Evolutionary conservation across 1,139 yeast species (phyloP).

Genomic region (Yamadazyma sp.): DNA sequence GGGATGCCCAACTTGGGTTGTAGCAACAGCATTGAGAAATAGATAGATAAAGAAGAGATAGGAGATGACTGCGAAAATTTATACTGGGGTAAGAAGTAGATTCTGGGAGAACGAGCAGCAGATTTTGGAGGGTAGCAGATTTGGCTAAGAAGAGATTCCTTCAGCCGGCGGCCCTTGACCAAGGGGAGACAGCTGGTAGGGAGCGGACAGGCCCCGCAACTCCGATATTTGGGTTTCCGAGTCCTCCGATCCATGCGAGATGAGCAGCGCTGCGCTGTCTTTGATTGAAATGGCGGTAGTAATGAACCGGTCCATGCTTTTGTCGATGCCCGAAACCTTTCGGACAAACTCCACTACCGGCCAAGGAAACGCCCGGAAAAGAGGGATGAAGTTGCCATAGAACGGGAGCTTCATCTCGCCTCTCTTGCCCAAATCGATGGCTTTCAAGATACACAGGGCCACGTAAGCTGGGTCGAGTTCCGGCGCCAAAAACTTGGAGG

Average conservation of each 20-base stretch:
- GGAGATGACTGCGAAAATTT: neutral
- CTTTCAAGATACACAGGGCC: conserved; percentile 57
- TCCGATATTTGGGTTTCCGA: too few species aligned
- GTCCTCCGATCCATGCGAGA: neutral
- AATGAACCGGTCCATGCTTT: conserved; percentile 46
- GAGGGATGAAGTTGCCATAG: conserved; percentile 71
- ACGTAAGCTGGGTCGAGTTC: conserved; percentile 67
- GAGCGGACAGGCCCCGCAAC: too few species aligned
- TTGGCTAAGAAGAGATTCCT: too few species aligned
- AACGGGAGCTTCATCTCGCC: conserved; percentile 75
- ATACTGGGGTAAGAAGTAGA: too few species aligned
- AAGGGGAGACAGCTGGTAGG: too few species aligned
- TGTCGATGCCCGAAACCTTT: conserved; percentile 61
- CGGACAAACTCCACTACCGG: conserved; percentile 59
- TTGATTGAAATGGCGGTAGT: conserved; percentile 13
- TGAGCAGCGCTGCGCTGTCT: conserved; percentile 1
- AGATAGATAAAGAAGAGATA: neutral
- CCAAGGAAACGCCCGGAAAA: conserved; percentile 74
- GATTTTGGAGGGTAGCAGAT: too few species aligned
- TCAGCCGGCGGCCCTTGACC: too few species aligned
- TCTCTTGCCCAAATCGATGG: conserved; percentile 59
- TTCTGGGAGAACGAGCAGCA: too few species aligned
- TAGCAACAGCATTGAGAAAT: conserved; percentile 2
- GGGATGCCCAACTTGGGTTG: conserved; percentile 15
- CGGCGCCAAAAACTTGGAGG: conserved; percentile 76